Evolutionary conservation across 352 stramenopile genomes (phyloP), one percentile per base, ranked within the genome.

Genomic region (Phytophthora hybrid): DNA sequence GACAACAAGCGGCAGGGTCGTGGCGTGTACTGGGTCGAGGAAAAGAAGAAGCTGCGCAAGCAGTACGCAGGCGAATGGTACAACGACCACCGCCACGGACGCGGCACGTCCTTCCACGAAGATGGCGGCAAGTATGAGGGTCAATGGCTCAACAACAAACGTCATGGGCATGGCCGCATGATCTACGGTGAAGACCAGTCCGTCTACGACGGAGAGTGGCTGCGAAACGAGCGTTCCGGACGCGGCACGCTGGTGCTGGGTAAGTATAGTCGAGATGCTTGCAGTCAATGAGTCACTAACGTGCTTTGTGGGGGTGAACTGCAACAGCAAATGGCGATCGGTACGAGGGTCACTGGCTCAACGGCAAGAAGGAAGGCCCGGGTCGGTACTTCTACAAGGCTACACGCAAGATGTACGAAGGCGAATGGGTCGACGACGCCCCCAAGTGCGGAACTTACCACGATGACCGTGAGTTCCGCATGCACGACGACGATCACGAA

Each of bases 151-250:
- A 76, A 77, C 23, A 93, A 97, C 79, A 85, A 89, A 62, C 81
- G 87, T 9, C 78, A 95, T n/a, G 93, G 92, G 26, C 74, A 81
- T 23, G 92, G 94, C 5, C 74, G 80, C 37, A 95, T 97, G 79
- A 26, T 76, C 16, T 73, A 80, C 55, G 73, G 75, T 14, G 80
- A 87, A 7, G 96, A 98, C 60, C 81, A 85, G 10, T 91, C 93
- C 19, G 75, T 98, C 1, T 99, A 97, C 71, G 81, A 96, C 57
- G 94, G 94, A 9, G 80, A 91, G 41, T 98, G 91, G 88, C 68
- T 85, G 18, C 64, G 76, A 26, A 94, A 91, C 44, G 74, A 93
- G 67, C 84, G 91, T n/a, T 91, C 83, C 11, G 92, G 91, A 9
- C 80, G 89, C 14, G 92, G 93, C 57, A 75, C 80, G 1, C 79